A percentile compares a stretch with the other conserved stretches of the same genome.
phyloP scores from a whole-genome alignment of 345 rosid species.

The Syzygium aqueum region DNA sequence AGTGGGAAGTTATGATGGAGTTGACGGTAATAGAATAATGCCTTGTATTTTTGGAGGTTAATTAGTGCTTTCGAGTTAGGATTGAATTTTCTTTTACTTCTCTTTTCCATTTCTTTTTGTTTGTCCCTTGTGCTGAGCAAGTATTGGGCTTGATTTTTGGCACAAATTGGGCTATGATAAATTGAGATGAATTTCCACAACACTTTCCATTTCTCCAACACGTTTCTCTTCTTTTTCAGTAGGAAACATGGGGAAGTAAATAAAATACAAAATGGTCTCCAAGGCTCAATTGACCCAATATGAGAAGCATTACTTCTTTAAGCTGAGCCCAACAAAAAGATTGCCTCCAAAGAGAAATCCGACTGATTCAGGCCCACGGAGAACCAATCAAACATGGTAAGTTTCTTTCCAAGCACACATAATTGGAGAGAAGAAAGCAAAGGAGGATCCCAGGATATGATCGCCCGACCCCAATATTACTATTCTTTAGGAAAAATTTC shows the following conservation, averaged over 20 bases:
- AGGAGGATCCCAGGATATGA: not conserved
- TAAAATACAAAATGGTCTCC: not conserved
- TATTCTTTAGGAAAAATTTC: not conserved
- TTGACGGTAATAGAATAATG: not conserved
- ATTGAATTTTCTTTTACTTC: not conserved
- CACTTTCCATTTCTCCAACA: not conserved
- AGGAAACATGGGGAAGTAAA: too few relatives aligned
- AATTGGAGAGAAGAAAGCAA: not conserved
- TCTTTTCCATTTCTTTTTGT: not conserved
- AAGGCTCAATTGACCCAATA: not conserved
- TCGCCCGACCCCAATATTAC: not conserved
- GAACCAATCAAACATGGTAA: not conserved
- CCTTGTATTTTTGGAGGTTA: not conserved
- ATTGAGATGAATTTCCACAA: not conserved
- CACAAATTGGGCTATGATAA: not conserved
- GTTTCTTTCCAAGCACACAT: not conserved
- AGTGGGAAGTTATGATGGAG: not conserved
- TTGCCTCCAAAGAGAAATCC: too few relatives aligned
- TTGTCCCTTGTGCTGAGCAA: not conserved
- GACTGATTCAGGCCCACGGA: not conserved
- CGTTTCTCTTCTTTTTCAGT: too few relatives aligned
- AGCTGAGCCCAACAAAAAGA: too few relatives aligned
- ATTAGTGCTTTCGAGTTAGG: not conserved
- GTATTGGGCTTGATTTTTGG: not conserved
- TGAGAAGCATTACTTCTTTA: not conserved